phyloP scores from a whole-genome alignment of 1,284 basidiomycete species.

The Pseudozyma sp. region DNA sequence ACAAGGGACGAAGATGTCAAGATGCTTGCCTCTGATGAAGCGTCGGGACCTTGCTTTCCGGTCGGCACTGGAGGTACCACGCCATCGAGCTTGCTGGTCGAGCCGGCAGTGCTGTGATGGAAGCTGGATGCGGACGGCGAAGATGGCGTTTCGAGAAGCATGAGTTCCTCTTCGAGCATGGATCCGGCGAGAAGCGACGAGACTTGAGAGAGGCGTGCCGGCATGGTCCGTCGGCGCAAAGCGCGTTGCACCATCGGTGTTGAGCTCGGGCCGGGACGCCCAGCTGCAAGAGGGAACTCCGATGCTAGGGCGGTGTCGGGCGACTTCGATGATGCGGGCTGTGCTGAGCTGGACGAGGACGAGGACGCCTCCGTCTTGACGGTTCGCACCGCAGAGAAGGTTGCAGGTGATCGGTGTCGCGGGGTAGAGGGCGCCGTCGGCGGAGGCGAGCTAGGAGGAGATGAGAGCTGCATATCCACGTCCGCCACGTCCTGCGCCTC shows the following conservation, averaged over 20 bases:
- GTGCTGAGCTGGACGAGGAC: conserved; percentile 14
- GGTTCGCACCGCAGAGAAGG: not conserved
- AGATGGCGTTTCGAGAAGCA: conserved; percentile 26
- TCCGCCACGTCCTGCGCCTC: conserved; percentile 29
- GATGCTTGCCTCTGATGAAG: conserved; percentile 1
- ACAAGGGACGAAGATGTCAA: conserved; percentile 23
- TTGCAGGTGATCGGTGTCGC: not conserved
- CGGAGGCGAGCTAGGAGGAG: conserved; percentile 36
- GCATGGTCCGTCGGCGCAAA: conserved; percentile 47
- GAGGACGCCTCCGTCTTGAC: conserved; percentile 8
- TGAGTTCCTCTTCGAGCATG: conserved; percentile 53
- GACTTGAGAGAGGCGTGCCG: conserved; percentile 46
- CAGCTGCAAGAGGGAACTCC: not conserved
- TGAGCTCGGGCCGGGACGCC: conserved; percentile 5
- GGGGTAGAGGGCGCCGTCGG: conserved; percentile 16
- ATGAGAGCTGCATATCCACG: conserved; percentile 36
- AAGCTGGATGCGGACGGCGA: conserved; percentile 23
- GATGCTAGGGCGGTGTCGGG: conserved; percentile 5
- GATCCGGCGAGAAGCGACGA: conserved; percentile 55
- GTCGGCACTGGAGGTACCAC: not conserved
- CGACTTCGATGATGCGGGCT: not conserved
- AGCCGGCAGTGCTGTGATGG: not conserved
- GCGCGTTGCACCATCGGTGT: conserved; percentile 20
- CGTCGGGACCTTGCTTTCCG: conserved; percentile 3
- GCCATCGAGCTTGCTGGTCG: not conserved